A percentile compares a stretch with the other conserved stretches of the same genome.
phyloP scores from a whole-genome alignment of 371 early-diverging fungal genomes.

The Haplosporangium sp. region DNA sequence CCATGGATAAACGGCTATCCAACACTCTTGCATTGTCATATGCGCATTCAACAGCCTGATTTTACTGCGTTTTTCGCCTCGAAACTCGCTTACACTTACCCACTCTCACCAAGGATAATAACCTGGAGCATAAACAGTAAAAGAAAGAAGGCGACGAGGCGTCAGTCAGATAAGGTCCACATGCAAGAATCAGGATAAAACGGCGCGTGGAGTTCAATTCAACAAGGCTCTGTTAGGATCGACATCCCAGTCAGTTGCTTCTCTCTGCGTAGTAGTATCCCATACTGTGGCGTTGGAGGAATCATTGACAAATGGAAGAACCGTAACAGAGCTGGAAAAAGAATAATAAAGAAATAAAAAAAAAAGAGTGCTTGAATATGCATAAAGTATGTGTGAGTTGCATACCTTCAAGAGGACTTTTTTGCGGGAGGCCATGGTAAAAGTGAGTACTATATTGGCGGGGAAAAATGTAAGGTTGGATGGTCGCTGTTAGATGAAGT shows the following conservation, averaged over 20 bases:
- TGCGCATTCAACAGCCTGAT: neutral
- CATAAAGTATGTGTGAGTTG: neutral
- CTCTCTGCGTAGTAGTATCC: too few species aligned
- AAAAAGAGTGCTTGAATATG: neutral
- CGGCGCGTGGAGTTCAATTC: neutral
- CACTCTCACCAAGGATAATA: conserved; percentile 92
- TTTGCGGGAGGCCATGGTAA: conserved; percentile 63
- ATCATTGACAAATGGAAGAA: too few species aligned
- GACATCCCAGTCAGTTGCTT: neutral
- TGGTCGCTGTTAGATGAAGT: too few species aligned
- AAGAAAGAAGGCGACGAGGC: neutral
- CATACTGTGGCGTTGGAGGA: too few species aligned
- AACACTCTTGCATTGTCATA: neutral
- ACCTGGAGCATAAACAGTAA: conserved; percentile 61
- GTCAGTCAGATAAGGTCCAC: neutral
- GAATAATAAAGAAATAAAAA: neutral
- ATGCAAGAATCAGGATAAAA: neutral
- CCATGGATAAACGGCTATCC: neutral
- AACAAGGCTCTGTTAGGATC: neutral
- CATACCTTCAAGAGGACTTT: conserved; percentile 59
- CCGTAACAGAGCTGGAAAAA: too few species aligned
- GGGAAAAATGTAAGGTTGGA: too few species aligned
- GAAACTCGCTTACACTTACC: conserved; percentile 61
- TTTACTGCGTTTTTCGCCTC: neutral
- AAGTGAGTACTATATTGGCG: too few species aligned